Base-by-base conservation (phyloP, 2,329 filamentous ascomycete genomes). In the Aulographum hederae region DNA sequence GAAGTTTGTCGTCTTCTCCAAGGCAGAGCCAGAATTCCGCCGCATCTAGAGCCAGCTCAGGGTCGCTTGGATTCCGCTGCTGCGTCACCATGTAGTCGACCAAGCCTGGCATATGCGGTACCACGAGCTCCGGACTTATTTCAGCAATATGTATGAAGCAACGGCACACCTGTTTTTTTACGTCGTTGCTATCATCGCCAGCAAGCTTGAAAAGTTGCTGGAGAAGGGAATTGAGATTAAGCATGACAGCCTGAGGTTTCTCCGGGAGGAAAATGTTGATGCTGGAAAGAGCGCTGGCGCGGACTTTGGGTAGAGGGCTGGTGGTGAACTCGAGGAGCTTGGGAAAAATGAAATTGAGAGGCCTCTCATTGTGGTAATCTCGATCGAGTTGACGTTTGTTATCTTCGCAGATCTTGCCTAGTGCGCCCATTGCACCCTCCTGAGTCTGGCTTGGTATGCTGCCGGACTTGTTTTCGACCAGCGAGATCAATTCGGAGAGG, bases 11-110 rank as follows among this genome's bases (percentile, higher is more conserved):
- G 48, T 93, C 81, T 50, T 94, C 89, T 37, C 84, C 85, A 14
- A 92, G 75, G 25, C 82, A 82, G 28, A 98, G 69, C 84, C 91
- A 98, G 49, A 98, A 98, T 52, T 98, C 89, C 4, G 89, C 84
- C 6, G 89, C 89, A 50, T 98, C 89, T 41, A 91, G 74, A 23
- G 86, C 84, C 36, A 98, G 63, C 26, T 95, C 84, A 34, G 85
- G 76, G 41, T 95, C 85, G 17, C 85, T 74, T 16, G 58, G 56
- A 39, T 75, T 77, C 51, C 77, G 73, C 52, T 98, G 89, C 51
- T 98, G 89, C 18, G 72, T 64, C 36, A 95, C 69, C 51, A 94
- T 89, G 49, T 94, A 98, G 47, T 91, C 80, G 18, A 98, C 84
- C 34, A 98, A 64, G 4, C 80, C 85, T 32, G 68, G 63, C 48